Evolutionary conservation across 2,329 filamentous ascomycete species (phyloP).

Genomic region (Ophiocordyceps unilateralis): DNA sequence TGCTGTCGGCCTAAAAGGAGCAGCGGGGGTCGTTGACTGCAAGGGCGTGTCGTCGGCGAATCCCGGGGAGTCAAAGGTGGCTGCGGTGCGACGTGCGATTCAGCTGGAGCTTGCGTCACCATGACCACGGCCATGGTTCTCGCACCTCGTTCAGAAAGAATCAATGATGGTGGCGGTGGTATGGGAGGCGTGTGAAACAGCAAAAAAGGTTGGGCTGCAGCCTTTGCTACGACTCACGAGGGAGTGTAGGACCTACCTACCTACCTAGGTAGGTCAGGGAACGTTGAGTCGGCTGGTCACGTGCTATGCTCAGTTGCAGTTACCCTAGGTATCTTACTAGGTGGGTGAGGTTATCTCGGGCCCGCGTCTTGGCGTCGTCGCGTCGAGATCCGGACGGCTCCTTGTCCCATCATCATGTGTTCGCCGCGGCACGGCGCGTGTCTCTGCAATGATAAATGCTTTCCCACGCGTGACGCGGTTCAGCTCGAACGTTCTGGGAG

Average conservation of each 20-base stretch:
- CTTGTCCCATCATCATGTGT: not conserved
- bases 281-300: no score
- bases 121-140: not conserved
- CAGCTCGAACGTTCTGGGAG: not conserved
- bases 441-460: not conserved
- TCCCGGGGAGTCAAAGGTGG: not conserved
- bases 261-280: no score
- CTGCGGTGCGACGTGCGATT: not conserved
- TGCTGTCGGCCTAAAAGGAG: not conserved
- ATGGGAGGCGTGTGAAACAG: not conserved
- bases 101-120: not conserved
- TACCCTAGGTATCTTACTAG: no score
- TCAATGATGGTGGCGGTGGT: not conserved
- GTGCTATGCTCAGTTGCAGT: no score
- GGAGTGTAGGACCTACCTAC: no score
- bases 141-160: not conserved
- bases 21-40: not conserved
- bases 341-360: no score
- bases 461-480: not conserved
- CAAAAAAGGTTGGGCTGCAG: no score
- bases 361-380: no score
- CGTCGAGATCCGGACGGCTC: no score
- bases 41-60: not conserved
- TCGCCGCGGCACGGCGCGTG: not conserved
- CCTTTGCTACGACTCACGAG: no score